These are phyloP conservation scores for Puccinia triticina DNA, from an alignment of 1,284 basidiomycete species.

Conservation along the genomic window DNA sequence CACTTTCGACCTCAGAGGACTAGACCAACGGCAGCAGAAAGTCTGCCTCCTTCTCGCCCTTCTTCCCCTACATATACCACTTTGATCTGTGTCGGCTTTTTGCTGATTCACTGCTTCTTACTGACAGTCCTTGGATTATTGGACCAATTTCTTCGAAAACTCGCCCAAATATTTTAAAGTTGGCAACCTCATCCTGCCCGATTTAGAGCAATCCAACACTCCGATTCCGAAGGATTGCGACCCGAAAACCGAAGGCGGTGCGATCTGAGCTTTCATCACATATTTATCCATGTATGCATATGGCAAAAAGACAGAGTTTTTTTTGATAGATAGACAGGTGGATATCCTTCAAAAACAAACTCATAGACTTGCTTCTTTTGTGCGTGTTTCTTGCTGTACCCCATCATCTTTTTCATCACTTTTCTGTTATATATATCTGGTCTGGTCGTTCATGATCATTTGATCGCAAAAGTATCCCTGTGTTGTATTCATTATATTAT, in stretches of 20 bases:
- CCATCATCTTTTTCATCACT: too few species aligned
- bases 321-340: too few species aligned
- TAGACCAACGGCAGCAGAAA: slow-evolving; percentile 71
- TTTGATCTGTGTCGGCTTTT: not conserved
- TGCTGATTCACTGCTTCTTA: not conserved
- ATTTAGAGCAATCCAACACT: slow-evolving; percentile 72
- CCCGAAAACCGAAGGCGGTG: slow-evolving; percentile 46
- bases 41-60: slow-evolving; percentile 1
- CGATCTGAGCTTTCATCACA: slow-evolving; percentile 5
- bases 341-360: too few species aligned
- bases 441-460: too few species aligned
- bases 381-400: too few species aligned
- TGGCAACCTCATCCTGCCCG: slow-evolving; percentile 65
- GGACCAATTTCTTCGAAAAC: slow-evolving; percentile 83
- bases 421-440: too few species aligned
- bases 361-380: too few species aligned
- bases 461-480: too few species aligned
- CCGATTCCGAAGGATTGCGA: slow-evolving; percentile 77
- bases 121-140: slow-evolving; percentile 74
- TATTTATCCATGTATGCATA: not conserved
- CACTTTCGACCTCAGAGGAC: slow-evolving; percentile 83
- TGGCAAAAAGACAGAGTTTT: too few species aligned
- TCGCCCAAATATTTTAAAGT: slow-evolving; percentile 64
- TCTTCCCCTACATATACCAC: not conserved
- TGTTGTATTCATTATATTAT: too few species aligned